phyloP scores from a whole-genome alignment of 164 flowering plant species.

The Magnolia sinica region DNA sequence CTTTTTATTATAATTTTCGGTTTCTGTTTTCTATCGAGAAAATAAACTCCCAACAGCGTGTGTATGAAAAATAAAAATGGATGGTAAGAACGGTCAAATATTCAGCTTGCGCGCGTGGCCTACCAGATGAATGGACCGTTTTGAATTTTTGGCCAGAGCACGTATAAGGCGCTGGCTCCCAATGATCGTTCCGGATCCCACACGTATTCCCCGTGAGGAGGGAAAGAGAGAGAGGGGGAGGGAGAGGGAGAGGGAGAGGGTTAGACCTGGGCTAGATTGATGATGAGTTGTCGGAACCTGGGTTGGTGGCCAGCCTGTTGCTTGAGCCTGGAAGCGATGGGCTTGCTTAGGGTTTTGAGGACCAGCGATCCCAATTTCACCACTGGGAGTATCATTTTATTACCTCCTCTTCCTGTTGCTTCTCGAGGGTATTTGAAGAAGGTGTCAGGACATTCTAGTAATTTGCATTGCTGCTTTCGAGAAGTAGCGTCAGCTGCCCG shows the following conservation, averaged over 20 bases:
- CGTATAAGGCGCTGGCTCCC: background rate
- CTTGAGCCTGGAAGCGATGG: constrained; percentile 68
- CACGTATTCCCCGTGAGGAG: background rate
- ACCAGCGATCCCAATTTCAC: constrained; percentile 77
- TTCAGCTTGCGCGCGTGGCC: too few species aligned
- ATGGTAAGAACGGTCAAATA: too few species aligned
- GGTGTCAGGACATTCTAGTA: background rate
- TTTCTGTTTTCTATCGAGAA: too few species aligned
- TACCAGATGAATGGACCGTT: background rate
- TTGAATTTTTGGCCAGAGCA: background rate
- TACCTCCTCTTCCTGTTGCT: background rate
- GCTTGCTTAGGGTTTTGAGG: constrained; percentile 69
- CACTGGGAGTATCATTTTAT: constrained; percentile 54
- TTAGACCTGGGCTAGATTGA: constrained; percentile 69
- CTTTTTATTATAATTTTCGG: too few species aligned
- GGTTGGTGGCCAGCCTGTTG: constrained; percentile 62
- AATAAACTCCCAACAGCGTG: too few species aligned
- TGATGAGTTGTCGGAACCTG: constrained; percentile 54
- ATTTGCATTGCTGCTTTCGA: background rate
- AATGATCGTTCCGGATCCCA: too few species aligned
- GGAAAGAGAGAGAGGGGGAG: background rate
- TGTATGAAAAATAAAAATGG: too few species aligned
- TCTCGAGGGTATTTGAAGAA: background rate
- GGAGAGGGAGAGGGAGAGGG: background rate
- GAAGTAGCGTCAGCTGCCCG: background rate